Evolutionary conservation across 768 basidiomycete genomes (phyloP).

Genomic region (Tylopilus vinaceipallidus): DNA sequence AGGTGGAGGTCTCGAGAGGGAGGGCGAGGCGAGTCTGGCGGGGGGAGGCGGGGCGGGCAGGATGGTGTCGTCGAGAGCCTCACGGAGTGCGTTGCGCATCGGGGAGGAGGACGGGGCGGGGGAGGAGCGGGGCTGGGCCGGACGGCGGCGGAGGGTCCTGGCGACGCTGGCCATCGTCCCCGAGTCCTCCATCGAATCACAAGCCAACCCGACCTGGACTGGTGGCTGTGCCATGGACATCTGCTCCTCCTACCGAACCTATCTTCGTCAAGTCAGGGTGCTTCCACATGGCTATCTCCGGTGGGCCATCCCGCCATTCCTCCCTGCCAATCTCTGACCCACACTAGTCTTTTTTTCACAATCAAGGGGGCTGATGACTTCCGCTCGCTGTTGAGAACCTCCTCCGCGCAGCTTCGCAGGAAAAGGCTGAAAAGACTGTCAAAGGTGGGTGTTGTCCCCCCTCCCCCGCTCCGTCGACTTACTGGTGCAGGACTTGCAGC

Average conservation of each 20-base stretch:
- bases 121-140: conserved; percentile 4
- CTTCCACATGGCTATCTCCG: conserved; percentile 48
- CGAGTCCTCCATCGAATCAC: no score
- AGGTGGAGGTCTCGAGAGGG: conserved; percentile 46
- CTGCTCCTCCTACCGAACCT: conserved; percentile 38
- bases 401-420: conserved; percentile 29
- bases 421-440: conserved; percentile 48
- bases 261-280: conserved; percentile 40
- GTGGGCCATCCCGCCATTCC: conserved; percentile 24
- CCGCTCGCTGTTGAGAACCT: conserved; percentile 41
- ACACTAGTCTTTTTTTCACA: conserved; percentile 59
- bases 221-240: no score
- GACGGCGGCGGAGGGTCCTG: no score
- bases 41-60: conserved; percentile 42
- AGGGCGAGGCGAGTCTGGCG: conserved; percentile 37
- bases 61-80: conserved; percentile 44
- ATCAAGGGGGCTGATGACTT: conserved; percentile 59
- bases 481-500: conserved; percentile 47
- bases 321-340: background rate
- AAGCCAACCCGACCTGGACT: no score
- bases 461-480: background rate
- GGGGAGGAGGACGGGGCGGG: conserved; percentile 31
- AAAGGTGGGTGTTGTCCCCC: conserved; percentile 39
- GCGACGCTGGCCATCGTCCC: no score
- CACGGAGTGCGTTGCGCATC: conserved; percentile 39